phyloP scores from a whole-genome alignment of 2,329 filamentous ascomycete genomes.

The Cercospora janseana region DNA sequence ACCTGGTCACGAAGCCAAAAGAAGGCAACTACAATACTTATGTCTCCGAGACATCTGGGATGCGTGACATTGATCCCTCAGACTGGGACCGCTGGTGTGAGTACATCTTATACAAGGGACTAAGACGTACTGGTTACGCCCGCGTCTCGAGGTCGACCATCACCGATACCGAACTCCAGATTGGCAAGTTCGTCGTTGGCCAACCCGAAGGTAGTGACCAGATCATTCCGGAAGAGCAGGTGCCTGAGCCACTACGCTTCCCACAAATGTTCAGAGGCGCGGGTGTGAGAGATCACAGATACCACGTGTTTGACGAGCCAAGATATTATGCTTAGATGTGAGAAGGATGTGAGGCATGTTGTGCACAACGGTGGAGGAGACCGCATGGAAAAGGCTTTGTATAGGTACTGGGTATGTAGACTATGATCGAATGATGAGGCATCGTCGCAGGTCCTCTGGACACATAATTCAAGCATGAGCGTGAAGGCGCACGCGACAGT shows the following conservation, averaged over 20 bases:
- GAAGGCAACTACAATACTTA: constrained; percentile 97
- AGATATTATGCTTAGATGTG: constrained; percentile 55
- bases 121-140: constrained; percentile 84
- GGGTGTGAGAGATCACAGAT: constrained; percentile 83
- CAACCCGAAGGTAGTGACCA: constrained; percentile 60
- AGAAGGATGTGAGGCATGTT: neutral
- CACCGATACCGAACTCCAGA: constrained; percentile 93
- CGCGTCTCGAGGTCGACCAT: constrained; percentile 85
- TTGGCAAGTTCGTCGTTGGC: constrained; percentile 90
- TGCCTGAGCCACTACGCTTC: constrained; percentile 77
- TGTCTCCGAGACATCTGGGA: constrained; percentile 79
- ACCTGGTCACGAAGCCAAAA: constrained; percentile 85
- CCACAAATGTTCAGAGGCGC: constrained; percentile 78
- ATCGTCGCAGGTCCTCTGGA: neutral
- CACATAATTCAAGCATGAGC: too few relatives aligned
- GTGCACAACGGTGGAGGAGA: neutral
- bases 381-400: neutral
- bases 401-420: neutral
- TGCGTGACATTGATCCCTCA: constrained; percentile 88
- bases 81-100: constrained; percentile 99
- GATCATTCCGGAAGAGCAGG: constrained; percentile 67
- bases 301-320: constrained; percentile 94
- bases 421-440: neutral
- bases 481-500: too few relatives aligned
- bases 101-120: constrained; percentile 91